Percentiles rank a stretch among this genome's conserved stretches.
Conservation (phyloP, 164 flowering plant genomes). For the Vitis vinifera region ASM3070453v1 NC_081822.1:8122501-8123000, state of each 20-base stretch:
- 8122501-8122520: too few species aligned
- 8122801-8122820: not conserved
- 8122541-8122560: too few species aligned
- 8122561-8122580: too few species aligned
- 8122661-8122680: conserved; percentile 1
- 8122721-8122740: not conserved
- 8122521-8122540: too few species aligned
- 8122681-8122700: not conserved
- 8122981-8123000: conserved; percentile 6
- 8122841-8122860: not conserved
- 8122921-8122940: not conserved
- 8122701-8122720: not conserved
- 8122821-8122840: not conserved
- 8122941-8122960: conserved; percentile 4
- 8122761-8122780: not conserved
- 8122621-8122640: not conserved
- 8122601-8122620: conserved; percentile 8
- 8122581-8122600: conserved; percentile 1
- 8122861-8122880: not conserved
- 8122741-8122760: not conserved
- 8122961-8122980: conserved; percentile 9
- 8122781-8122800: not conserved
- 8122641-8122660: conserved; percentile 1
- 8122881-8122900: not conserved
- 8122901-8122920: not conserved